phyloP scores from a whole-genome alignment of 1,284 basidiomycete genomes.

The Ganoderma multipileum region DNA sequence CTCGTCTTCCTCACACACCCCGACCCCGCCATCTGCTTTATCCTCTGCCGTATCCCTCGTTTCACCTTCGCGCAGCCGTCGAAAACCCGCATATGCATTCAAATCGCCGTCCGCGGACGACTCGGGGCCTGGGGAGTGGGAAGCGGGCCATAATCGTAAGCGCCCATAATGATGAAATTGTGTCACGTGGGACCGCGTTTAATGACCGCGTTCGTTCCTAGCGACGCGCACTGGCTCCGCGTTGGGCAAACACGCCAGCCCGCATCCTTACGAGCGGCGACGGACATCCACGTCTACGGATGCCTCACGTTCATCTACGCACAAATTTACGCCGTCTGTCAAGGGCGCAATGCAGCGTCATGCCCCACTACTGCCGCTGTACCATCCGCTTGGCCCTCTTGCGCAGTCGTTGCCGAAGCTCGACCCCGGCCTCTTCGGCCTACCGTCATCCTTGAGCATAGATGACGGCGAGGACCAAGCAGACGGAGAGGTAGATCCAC shows the following conservation, averaged over 20 bases:
- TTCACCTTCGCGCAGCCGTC: constrained; percentile 10
- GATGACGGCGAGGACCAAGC: constrained; percentile 40
- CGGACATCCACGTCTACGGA: constrained; percentile 20
- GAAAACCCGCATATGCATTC: constrained; percentile 23
- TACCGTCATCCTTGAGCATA: constrained; percentile 42
- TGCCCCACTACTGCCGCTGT: constrained; percentile 65
- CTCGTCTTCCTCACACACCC: constrained; percentile 24
- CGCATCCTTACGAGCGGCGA: constrained; percentile 25
- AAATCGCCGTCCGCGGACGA: constrained; percentile 26
- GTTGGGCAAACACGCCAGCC: constrained; percentile 17
- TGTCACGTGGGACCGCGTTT: constrained; percentile 27
- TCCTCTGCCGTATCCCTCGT: neutral
- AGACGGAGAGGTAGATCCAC: constrained; percentile 48
- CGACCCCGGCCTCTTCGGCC: constrained; percentile 61
- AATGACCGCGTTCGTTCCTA: constrained; percentile 23
- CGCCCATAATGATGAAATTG: constrained; percentile 27
- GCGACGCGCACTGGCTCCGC: constrained; percentile 3
- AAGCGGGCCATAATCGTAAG: constrained; percentile 18
- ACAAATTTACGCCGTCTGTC: constrained; percentile 8
- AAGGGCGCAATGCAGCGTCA: constrained; percentile 34
- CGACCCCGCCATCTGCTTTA: constrained; percentile 11
- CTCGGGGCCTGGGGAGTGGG: constrained; percentile 22
- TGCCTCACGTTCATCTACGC: constrained; percentile 12
- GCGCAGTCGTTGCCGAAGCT: constrained; percentile 72
- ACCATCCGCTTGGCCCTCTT: constrained; percentile 70